Percentiles rank a stretch among this genome's conserved stretches.
Evolutionary conservation across 257 asterid genomes (phyloP).

Genomic region (Solanum paucissectum): DNA sequence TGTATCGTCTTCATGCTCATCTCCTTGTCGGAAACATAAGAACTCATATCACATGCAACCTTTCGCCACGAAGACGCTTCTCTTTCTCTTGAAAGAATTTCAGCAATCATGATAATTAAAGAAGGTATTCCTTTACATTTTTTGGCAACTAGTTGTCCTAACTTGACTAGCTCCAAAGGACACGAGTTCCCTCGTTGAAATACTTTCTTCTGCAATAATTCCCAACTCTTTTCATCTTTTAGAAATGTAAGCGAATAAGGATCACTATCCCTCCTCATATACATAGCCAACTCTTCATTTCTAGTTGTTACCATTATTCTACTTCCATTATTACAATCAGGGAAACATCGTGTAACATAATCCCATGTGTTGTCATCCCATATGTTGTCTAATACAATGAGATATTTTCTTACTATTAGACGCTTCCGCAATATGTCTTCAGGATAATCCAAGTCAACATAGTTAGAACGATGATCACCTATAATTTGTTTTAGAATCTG

Average conservation of each 20-base stretch:
- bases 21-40: no score
- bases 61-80: background rate
- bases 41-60: background rate
- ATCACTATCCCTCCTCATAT: rapidly evolving
- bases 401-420: background rate
- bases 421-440: background rate
- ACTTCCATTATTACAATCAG: background rate
- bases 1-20: background rate
- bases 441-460: background rate
- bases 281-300: rapidly evolving
- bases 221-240: background rate
- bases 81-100: background rate
- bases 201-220: background rate
- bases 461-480: no score
- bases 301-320: conserved; percentile 13
- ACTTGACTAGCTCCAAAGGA: background rate
- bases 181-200: background rate
- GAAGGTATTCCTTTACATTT: background rate
- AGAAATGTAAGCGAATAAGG: background rate
- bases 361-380: background rate
- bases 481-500: background rate
- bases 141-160: background rate
- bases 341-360: background rate
- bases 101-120: background rate
- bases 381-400: conserved; percentile 7